These are phyloP conservation scores for Aspergillus japonicus DNA, from an alignment of 2,329 filamentous ascomycete species.

Conservation along the genomic window DNA sequence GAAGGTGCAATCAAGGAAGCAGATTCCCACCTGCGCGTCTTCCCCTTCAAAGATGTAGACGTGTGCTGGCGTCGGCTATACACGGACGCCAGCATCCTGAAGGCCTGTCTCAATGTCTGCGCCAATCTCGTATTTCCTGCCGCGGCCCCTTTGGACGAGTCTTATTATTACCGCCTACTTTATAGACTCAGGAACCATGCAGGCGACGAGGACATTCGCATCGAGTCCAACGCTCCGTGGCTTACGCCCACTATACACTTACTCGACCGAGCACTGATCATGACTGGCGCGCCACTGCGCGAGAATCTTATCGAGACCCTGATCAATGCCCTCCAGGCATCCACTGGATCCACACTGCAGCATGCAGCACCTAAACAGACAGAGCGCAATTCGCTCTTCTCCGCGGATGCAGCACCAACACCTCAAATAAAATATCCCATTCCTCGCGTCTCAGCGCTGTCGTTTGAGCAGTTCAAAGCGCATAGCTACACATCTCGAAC, in stretches of 20 bases:
- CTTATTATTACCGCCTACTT: conserved; percentile 15
- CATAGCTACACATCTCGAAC: conserved; percentile 53
- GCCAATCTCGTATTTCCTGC: conserved; percentile 18
- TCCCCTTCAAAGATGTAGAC: conserved; percentile 57
- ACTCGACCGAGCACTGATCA: conserved; percentile 75
- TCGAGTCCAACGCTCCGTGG: conserved; percentile 37
- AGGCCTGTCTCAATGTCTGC: conserved; percentile 39
- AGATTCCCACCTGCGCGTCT: conserved; percentile 54
- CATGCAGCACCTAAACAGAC: neutral
- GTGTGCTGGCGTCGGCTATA: conserved; percentile 58
- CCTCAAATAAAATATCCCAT: conserved; percentile 39
- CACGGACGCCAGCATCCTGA: conserved; percentile 55
- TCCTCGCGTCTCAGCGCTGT: conserved; percentile 46
- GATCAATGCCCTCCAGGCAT: conserved; percentile 32
- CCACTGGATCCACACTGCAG: conserved; percentile 1
- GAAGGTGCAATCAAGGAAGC: conserved; percentile 50
- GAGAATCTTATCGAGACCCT: conserved; percentile 45
- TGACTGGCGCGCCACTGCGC: conserved; percentile 65
- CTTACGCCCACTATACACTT: conserved; percentile 61
- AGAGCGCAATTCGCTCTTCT: conserved; percentile 32
- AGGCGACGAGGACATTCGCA: conserved; percentile 6
- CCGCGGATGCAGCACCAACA: conserved; percentile 30
- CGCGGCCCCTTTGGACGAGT: neutral
- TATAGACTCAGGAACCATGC: conserved; percentile 11
- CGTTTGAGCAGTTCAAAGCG: conserved; percentile 60